Base-by-base conservation (phyloP, 176 grass and related monocot genomes). In the Areca catechu region DNA sequence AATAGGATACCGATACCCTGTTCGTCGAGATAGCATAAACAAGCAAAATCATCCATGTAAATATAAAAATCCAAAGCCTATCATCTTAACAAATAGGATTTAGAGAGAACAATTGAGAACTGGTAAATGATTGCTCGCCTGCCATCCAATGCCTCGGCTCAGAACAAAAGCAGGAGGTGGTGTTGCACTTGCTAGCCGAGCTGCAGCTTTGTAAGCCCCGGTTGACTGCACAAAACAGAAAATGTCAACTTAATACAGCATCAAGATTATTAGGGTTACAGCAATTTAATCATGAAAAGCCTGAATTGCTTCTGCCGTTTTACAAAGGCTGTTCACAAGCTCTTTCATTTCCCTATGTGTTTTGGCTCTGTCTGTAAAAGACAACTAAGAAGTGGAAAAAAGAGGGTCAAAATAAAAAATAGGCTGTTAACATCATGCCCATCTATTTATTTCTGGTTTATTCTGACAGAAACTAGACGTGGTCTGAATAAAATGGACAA, bases 101-200 rank as follows among this genome's bases (percentile, higher is more conserved):
- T 19, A n/a, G 48, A 58, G 61, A n/a, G 24, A 75, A 18, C 12
- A 65, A 60, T 53, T 28, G 19, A 27, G n/a, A 34, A 5, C 30
- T 7, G 30, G 48, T 20, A 53, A 63, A 69, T 56, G 49, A 19
- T n/a, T 76, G 34, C 50, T 68, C 49, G 92, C 93, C 84, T 92
- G 93, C 76, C 84, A 98, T 60, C 93, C 93, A 59, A 98, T 92
- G 52, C 93, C 93, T 76, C 87, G 87, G 37, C 93, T 98, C 29
- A 98, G 78, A 73, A 98, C 85, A 56, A 92, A 81, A 63, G 83
- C 81, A 50, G 93, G 93, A 57, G 93, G 93, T 53, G 87, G 93
- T 53, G 93, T 98, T 17, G 93, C 93, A 65, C 93, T 98, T 54
- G 87, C 77, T 29, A 98, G 75, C 15, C 87, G 87, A 56, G 93